Percentiles rank a stretch among this genome's conserved stretches.
phyloP scores from a whole-genome alignment of 1,284 basidiomycete species.

The Trichosporon coremiiforme region DNA sequence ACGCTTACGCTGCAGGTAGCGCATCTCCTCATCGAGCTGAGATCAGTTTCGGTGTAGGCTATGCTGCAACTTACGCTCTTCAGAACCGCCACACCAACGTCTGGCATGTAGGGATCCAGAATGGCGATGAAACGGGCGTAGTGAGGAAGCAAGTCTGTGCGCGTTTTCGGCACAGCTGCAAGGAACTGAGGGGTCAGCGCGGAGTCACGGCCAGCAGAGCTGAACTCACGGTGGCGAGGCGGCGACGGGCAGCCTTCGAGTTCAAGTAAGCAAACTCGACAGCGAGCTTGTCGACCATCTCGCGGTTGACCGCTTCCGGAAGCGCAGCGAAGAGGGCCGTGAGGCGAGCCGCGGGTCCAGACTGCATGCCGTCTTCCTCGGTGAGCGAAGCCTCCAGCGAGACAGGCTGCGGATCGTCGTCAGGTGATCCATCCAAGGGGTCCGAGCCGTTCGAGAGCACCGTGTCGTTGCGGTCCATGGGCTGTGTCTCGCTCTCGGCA shows the following conservation, averaged over 20 bases:
- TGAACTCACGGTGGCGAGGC: constrained; percentile 74
- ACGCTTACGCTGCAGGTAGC: constrained; percentile 93
- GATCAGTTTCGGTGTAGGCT: constrained; percentile 20
- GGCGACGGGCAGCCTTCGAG: constrained; percentile 89
- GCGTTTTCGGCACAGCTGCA: constrained; percentile 78
- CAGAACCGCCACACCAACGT: constrained; percentile 80
- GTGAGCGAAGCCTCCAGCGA: constrained; percentile 38
- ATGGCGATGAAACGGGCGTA: constrained; percentile 89
- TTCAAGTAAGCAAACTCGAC: constrained; percentile 96
- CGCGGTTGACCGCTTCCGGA: constrained; percentile 89
- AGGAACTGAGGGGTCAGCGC: constrained; percentile 66
- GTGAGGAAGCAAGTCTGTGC: constrained; percentile 88
- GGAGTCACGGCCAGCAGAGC: neutral
- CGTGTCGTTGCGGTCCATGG: constrained; percentile 30
- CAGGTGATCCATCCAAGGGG: constrained; percentile 21
- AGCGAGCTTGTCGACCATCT: constrained; percentile 88
- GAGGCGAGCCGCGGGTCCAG: constrained; percentile 89
- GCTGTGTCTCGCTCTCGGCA: constrained; percentile 21
- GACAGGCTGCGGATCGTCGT: constrained; percentile 40
- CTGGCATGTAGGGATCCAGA: constrained; percentile 88
- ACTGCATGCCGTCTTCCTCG: constrained; percentile 55
- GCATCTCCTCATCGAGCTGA: constrained; percentile 93
- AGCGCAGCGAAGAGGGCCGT: constrained; percentile 89
- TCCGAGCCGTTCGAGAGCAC: constrained; percentile 22
- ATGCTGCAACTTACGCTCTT: constrained; percentile 63